Base-by-base conservation (phyloP, 164 flowering plant genomes). In the Protea cynaroides region DNA sequence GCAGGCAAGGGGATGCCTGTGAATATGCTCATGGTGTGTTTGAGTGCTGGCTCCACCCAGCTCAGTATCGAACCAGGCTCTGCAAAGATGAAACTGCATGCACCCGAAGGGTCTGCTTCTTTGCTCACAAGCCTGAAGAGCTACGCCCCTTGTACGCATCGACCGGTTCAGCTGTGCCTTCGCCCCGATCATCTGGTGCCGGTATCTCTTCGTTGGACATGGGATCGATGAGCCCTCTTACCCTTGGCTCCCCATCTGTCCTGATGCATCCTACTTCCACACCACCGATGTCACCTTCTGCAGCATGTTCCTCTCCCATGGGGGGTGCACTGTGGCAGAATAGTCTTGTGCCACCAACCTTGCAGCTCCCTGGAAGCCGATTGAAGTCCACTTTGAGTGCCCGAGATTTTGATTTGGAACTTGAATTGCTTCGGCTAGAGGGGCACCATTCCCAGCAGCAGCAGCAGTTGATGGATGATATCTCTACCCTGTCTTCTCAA, bases 61-160 rank as follows among this genome's bases (percentile, higher is more conserved):
- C 52, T 15, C 52, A 49, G 52, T 49, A 49, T 18, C 18, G 52
- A 18, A 49, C 52, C 52, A 15, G 52, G 6, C 52, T 49, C n/a
- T 49, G 87, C 74, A 83, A 83, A 68, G 87, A 83, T 61, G 87
- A 83, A 73, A 77, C 73, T 12, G 74, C 65, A 1, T 83, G 87
- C 73, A 36, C 65, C 5, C 58, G 87, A 40, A 71, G 75, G 70
- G 87, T 83, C 19, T 49, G 52, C 17, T 49, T 49, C 52, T 49
- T 49, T 49, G 52, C 52, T 15, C 52, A 49, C 52, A 49, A 49
- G 52, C 52, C 52, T 49, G 52, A 49, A 49, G 52, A 49, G 52
- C 18, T 49, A 15, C 52, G 87, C 3, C 87, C 87, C 6, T 46
- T 83, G 63, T 79, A 77, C 61, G 68, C 86, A 19, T 81, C 86